Evolutionary conservation across 768 basidiomycete species (phyloP).

Genomic region (Lyophyllum decastes): DNA sequence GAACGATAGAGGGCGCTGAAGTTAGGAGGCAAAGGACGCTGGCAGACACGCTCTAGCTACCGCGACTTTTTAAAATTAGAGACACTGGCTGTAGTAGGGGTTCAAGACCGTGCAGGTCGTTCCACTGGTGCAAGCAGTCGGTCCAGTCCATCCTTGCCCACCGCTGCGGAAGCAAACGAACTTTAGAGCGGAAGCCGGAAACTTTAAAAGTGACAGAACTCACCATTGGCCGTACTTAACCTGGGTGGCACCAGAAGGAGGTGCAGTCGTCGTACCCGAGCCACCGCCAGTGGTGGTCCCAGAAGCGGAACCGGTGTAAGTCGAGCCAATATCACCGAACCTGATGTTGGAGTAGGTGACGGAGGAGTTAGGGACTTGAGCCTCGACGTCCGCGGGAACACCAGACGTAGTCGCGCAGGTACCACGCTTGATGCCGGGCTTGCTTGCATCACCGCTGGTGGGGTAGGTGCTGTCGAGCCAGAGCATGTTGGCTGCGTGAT

Average conservation of each 20-base stretch:
- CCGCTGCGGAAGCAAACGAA: slow-evolving; percentile 19
- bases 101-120: slow-evolving; percentile 29
- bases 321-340: slow-evolving; percentile 44
- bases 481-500: slow-evolving; percentile 55
- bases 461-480: slow-evolving; percentile 60
- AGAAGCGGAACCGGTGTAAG: slow-evolving; percentile 8
- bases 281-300: slow-evolving; percentile 18
- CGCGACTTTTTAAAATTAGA: slow-evolving; percentile 14
- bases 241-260: slow-evolving; percentile 27
- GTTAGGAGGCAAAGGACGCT: neutral
- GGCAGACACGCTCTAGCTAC: neutral
- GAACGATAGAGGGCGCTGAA: neutral
- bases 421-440: slow-evolving; percentile 45
- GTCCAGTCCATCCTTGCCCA: slow-evolving; percentile 29
- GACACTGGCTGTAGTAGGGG: slow-evolving; percentile 35
- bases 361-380: slow-evolving; percentile 34
- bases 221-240: slow-evolving; percentile 39
- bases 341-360: slow-evolving; percentile 59
- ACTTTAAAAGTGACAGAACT: slow-evolving; percentile 8
- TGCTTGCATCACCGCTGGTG: slow-evolving; percentile 29
- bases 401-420: slow-evolving; percentile 34
- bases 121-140: slow-evolving; percentile 30
- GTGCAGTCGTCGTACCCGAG: slow-evolving; percentile 11
- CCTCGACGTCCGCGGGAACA: slow-evolving; percentile 44
- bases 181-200: neutral